A percentile compares a stretch with the other conserved stretches of the same genome.
Conservation (phyloP, 169 alveolate species). For the Plasmodium coatneyi region DNA sequence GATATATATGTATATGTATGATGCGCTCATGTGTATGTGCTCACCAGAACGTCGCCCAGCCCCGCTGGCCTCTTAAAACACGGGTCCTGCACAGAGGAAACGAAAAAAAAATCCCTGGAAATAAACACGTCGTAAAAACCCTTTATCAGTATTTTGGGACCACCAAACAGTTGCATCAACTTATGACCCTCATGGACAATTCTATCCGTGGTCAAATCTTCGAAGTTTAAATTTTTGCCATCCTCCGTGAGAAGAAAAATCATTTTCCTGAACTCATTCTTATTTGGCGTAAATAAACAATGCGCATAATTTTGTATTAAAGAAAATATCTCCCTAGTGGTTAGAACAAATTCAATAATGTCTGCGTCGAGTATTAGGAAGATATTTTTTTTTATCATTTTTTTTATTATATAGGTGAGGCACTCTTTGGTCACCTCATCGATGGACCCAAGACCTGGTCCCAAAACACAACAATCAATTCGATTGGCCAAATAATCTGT, state of each 20-base stretch:
- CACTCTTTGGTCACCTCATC: slow-evolving; percentile 54
- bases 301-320: slow-evolving; percentile 31
- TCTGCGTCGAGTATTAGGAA: slow-evolving; percentile 62
- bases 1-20: background rate
- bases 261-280: slow-evolving; percentile 51
- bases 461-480: slow-evolving; percentile 88
- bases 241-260: slow-evolving; percentile 2
- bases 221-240: background rate
- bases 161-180: slow-evolving; percentile 8
- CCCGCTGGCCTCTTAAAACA: slow-evolving; percentile 47
- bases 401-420: slow-evolving; percentile 3
- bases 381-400: slow-evolving; percentile 30
- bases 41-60: slow-evolving; percentile 44
- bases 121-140: slow-evolving; percentile 41
- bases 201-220: background rate
- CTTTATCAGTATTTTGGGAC: slow-evolving; percentile 49
- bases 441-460: slow-evolving; percentile 94
- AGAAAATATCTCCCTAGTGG: background rate
- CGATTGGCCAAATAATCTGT: slow-evolving; percentile 79
- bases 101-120: slow-evolving; percentile 28
- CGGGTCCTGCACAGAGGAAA: slow-evolving; percentile 9
- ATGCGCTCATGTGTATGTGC: background rate
- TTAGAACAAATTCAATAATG: slow-evolving; percentile 27
- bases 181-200: slow-evolving; percentile 15
- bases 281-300: slow-evolving; percentile 55